Conservation (phyloP, 2,329 filamentous ascomycete genomes). For the Hymenoscyphus scutula region DNA sequence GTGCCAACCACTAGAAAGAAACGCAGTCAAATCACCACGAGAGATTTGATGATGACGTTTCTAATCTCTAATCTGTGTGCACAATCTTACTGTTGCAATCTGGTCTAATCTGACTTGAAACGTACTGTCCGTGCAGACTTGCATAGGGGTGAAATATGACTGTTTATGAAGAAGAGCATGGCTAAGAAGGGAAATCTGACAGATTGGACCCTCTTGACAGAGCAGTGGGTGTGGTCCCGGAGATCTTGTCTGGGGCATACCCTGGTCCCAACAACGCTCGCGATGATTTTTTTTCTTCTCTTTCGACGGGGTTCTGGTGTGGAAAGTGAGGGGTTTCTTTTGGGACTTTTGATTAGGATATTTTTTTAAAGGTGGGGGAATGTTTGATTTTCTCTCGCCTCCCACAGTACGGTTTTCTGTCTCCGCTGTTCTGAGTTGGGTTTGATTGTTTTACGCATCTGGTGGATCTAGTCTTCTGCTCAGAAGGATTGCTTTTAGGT, state of each 20-base stretch:
- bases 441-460: background rate
- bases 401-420: too few relatives aligned
- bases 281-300: background rate
- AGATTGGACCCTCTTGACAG: background rate
- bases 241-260: background rate
- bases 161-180: background rate
- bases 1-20: background rate
- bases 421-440: background rate
- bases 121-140: background rate
- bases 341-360: background rate
- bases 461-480: background rate
- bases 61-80: constrained; percentile 1
- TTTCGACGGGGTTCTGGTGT: background rate
- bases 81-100: constrained; percentile 3
- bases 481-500: too few relatives aligned
- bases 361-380: background rate
- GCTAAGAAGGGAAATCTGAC: background rate
- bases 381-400: background rate
- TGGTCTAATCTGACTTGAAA: constrained; percentile 4
- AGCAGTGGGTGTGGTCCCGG: background rate
- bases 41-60: constrained; percentile 3
- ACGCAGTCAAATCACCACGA: background rate
- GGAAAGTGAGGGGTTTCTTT: background rate
- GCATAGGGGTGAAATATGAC: background rate
- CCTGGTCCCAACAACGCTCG: background rate